Evolutionary conservation across 2,329 filamentous ascomycete genomes (phyloP).

Genomic region (Dactylellina leptospora): DNA sequence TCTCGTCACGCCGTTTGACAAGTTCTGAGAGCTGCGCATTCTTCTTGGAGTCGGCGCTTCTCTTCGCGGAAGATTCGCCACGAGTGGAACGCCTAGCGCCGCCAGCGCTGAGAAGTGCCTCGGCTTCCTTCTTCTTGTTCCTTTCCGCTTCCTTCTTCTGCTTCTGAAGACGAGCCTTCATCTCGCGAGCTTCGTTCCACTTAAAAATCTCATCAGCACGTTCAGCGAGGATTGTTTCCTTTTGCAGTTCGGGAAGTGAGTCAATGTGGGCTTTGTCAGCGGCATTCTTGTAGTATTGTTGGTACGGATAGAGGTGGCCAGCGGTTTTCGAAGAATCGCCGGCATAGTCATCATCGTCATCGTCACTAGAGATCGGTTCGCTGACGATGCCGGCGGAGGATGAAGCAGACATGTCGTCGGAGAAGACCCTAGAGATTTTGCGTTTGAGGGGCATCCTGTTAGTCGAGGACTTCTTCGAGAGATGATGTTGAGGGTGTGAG

Average conservation of each 20-base stretch:
- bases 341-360: conserved; percentile 32
- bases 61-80: conserved; percentile 56
- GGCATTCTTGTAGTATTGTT: conserved; percentile 80
- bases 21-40: conserved; percentile 56
- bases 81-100: conserved; percentile 54
- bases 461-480: neutral
- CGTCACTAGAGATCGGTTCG: conserved; percentile 41
- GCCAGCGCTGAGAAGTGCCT: conserved; percentile 47
- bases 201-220: conserved; percentile 83
- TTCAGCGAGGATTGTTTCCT: conserved; percentile 88
- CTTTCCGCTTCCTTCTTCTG: conserved; percentile 70
- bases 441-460: conserved; percentile 32
- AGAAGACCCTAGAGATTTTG: conserved; percentile 2
- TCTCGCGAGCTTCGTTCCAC: conserved; percentile 76
- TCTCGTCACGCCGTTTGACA: conserved; percentile 55
- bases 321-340: conserved; percentile 9
- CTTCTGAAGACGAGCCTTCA: conserved; percentile 73
- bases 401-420: conserved; percentile 17
- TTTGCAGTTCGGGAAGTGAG: conserved; percentile 86
- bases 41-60: conserved; percentile 56
- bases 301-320: conserved; percentile 79
- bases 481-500: neutral
- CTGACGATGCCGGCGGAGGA: conserved; percentile 30
- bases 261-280: conserved; percentile 81
- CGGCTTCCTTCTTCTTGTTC: conserved; percentile 65